These are phyloP conservation scores for Colletotrichum trifolii DNA, from an alignment of 2,329 filamentous ascomycete genomes.

Conservation along the genomic window DNA sequence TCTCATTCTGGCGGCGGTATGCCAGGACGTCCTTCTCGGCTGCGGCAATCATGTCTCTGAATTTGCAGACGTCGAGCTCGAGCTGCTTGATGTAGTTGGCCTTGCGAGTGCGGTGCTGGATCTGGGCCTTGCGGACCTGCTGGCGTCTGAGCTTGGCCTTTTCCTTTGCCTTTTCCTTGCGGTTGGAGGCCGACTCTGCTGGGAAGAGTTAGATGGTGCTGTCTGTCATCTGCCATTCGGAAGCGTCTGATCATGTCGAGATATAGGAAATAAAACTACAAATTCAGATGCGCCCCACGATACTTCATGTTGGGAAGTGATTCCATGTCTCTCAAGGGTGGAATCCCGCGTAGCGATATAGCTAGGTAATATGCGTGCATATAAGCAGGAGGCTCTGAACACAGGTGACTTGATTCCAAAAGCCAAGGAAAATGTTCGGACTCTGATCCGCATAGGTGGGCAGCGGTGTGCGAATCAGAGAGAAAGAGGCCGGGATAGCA, in stretches of 20 bases:
- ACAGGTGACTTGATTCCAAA: slow-evolving; percentile 27
- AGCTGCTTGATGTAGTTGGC: slow-evolving; percentile 66
- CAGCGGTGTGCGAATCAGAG: slow-evolving; percentile 25
- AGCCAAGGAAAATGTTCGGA: slow-evolving; percentile 17
- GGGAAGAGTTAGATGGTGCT: background rate
- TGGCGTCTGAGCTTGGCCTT: slow-evolving; percentile 60
- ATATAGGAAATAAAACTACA: background rate
- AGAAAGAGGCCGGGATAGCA: background rate
- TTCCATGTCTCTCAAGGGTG: background rate
- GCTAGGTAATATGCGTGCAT: background rate
- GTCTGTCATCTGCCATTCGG: background rate
- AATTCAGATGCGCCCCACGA: background rate
- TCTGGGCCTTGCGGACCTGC: slow-evolving; percentile 65
- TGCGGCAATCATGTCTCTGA: slow-evolving; percentile 59
- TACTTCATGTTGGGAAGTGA: background rate
- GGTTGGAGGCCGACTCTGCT: slow-evolving; percentile 11
- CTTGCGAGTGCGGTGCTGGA: slow-evolving; percentile 66
- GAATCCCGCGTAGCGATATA: background rate
- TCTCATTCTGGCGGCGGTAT: slow-evolving; percentile 56
- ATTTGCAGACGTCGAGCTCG: slow-evolving; percentile 60
- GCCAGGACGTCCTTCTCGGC: slow-evolving; percentile 51
- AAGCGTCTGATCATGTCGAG: background rate
- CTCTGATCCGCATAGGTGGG: slow-evolving; percentile 7
- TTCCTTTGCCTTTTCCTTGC: slow-evolving; percentile 41
- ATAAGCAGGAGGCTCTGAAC: slow-evolving; percentile 7